Conservation (phyloP, 208 protist species). For the Leishmania major region DNA sequence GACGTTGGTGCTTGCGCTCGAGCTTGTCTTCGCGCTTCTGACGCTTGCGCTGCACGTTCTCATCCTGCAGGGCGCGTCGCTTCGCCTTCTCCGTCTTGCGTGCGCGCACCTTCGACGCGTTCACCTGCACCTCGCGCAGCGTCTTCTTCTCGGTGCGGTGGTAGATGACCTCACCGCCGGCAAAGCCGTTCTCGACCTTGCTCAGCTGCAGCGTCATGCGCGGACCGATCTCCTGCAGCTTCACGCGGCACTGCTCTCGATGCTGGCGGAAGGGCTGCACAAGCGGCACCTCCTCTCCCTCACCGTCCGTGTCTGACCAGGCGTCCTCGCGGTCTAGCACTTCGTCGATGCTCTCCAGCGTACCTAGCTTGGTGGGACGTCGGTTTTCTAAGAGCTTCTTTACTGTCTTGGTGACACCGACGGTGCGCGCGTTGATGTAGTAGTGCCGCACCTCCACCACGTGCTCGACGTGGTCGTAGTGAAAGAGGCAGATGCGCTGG, state of each 20-base stretch:
- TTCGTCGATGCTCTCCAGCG: conserved; percentile 77
- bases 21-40: conserved; percentile 53
- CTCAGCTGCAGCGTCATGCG: conserved; percentile 89
- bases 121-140: conserved; percentile 61
- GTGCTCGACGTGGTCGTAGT: conserved; percentile 89
- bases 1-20: conserved; percentile 65
- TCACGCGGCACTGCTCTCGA: conserved; percentile 89
- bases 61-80: conserved; percentile 78
- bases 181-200: conserved; percentile 92
- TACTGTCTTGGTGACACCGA: conserved; percentile 78
- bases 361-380: conserved; percentile 79
- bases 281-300: conserved; percentile 91
- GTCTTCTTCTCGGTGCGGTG: conserved; percentile 74
- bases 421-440: conserved; percentile 80
- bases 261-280: conserved; percentile 87
- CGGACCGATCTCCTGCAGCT: conserved; percentile 91
- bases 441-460: conserved; percentile 92
- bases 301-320: conserved; percentile 91
- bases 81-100: conserved; percentile 71
- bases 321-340: conserved; percentile 83
- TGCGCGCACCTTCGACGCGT: conserved; percentile 72
- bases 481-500: conserved; percentile 86
- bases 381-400: conserved; percentile 90
- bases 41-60: conserved; percentile 79
- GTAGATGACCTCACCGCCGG: conserved; percentile 84